phyloP scores from a whole-genome alignment of 2,329 filamentous ascomycete genomes.

The Talaromyces sp. region DNA sequence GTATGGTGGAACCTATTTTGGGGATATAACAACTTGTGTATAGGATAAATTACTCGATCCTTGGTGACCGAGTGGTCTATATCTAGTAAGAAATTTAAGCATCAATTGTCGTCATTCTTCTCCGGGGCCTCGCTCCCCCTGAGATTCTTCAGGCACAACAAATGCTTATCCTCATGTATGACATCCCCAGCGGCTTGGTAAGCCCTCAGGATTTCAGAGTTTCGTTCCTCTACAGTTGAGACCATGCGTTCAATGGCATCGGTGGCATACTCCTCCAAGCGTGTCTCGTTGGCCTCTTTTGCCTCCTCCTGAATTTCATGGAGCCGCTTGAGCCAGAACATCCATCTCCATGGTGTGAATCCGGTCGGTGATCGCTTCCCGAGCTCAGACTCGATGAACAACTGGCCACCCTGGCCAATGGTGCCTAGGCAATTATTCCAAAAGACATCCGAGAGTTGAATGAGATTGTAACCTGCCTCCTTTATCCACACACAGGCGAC shows the following conservation, averaged over 20 bases:
- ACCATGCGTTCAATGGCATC: constrained; percentile 18
- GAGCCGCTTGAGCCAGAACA: constrained; percentile 22
- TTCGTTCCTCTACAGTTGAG: constrained; percentile 10
- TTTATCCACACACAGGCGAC: not conserved
- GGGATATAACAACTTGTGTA: too few relatives aligned
- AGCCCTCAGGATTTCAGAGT: constrained; percentile 15
- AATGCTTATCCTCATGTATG: constrained; percentile 12
- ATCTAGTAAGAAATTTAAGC: too few relatives aligned
- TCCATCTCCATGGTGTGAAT: constrained; percentile 20
- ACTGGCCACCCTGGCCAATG: constrained; percentile 13
- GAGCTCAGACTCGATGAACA: constrained; percentile 18
- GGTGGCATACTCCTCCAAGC: constrained; percentile 14
- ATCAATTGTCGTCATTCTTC: not conserved
- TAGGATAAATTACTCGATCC: too few relatives aligned
- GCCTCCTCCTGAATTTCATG: constrained; percentile 19
- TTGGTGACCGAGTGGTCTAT: too few relatives aligned
- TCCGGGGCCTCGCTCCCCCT: not conserved
- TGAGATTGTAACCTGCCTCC: not conserved
- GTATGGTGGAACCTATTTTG: too few relatives aligned
- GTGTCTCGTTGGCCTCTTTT: constrained; percentile 13
- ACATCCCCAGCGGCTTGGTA: constrained; percentile 8
- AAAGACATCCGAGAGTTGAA: not conserved
- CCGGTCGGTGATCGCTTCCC: constrained; percentile 17
- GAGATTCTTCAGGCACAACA: constrained; percentile 9
- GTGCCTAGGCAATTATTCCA: constrained; percentile 12